Evolutionary conservation across 2,329 filamentous ascomycete species (phyloP).

Genomic region (Trichoderma citrinoviride): DNA sequence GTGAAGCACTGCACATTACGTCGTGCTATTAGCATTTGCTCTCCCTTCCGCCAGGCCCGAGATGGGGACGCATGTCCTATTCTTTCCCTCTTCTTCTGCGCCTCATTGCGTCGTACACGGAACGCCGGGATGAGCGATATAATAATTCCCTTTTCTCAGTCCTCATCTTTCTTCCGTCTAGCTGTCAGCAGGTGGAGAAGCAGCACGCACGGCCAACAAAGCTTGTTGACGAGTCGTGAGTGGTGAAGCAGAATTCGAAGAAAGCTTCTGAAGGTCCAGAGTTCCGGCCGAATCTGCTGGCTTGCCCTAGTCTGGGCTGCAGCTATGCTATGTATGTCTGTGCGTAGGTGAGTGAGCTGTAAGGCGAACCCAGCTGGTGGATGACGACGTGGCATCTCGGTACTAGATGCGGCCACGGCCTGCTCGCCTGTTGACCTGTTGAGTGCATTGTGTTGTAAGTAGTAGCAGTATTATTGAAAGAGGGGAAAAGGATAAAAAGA

Average conservation of each 20-base stretch:
- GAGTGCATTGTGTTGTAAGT: background rate
- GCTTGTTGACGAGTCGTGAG: slow-evolving; percentile 11
- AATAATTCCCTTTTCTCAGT: background rate
- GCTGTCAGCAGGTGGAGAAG: slow-evolving; percentile 11
- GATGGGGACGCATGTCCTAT: background rate
- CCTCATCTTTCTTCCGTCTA: background rate
- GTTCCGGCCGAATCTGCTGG: background rate
- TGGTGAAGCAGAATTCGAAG: background rate
- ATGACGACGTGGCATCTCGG: slow-evolving; percentile 14
- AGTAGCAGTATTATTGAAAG: background rate
- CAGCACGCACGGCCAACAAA: background rate
- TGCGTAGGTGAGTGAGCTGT: background rate
- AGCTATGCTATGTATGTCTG: background rate
- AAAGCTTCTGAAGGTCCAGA: background rate
- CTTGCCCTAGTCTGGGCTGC: slow-evolving; percentile 1
- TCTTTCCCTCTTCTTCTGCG: background rate
- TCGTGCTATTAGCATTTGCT: slow-evolving; percentile 6
- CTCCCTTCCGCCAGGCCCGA: background rate
- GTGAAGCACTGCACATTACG: background rate
- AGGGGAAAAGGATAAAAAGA: background rate
- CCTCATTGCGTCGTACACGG: slow-evolving; percentile 1
- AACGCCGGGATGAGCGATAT: slow-evolving; percentile 16
- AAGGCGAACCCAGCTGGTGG: background rate
- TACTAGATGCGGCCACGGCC: slow-evolving; percentile 1
- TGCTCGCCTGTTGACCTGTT: background rate